Evolutionary conservation across 768 basidiomycete genomes (phyloP).

Genomic region (Filobasidium wieringae): DNA sequence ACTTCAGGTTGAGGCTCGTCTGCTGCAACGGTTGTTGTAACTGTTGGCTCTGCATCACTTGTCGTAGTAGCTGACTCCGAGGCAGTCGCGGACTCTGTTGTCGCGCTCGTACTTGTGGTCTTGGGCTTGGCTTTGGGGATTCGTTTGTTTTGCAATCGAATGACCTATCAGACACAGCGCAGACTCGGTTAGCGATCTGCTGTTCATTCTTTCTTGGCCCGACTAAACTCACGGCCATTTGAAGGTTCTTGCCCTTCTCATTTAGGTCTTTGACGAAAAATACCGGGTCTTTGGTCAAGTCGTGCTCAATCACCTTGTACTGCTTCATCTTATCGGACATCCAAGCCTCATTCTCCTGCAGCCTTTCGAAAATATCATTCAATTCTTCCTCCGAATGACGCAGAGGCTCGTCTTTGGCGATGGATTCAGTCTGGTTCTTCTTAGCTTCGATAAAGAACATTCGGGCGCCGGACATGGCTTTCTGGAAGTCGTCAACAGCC

Average conservation of each 20-base stretch:
- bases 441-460: constrained; percentile 76
- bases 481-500: constrained; percentile 75
- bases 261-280: constrained; percentile 8
- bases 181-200: background rate
- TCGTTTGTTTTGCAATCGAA: constrained; percentile 4
- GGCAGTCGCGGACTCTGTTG: background rate
- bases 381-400: constrained; percentile 84
- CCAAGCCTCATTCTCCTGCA: constrained; percentile 76
- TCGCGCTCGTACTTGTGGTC: background rate
- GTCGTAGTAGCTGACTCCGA: background rate
- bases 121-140: constrained; percentile 11
- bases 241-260: constrained; percentile 4
- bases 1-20: background rate
- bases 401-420: constrained; percentile 50
- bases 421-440: constrained; percentile 58
- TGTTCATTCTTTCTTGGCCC: background rate
- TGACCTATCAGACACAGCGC: background rate
- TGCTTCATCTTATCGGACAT: constrained; percentile 53
- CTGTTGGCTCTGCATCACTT: background rate
- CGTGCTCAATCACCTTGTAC: constrained; percentile 5
- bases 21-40: background rate
- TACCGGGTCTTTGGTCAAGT: constrained; percentile 3
- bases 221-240: constrained; percentile 4
- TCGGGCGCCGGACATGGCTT: constrained; percentile 45
- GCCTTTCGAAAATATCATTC: constrained; percentile 58